Evolutionary conservation across 2,329 filamentous ascomycete genomes (phyloP), one percentile per base, ranked within the genome.

Genomic region (Diaporthe aspalathi): DNA sequence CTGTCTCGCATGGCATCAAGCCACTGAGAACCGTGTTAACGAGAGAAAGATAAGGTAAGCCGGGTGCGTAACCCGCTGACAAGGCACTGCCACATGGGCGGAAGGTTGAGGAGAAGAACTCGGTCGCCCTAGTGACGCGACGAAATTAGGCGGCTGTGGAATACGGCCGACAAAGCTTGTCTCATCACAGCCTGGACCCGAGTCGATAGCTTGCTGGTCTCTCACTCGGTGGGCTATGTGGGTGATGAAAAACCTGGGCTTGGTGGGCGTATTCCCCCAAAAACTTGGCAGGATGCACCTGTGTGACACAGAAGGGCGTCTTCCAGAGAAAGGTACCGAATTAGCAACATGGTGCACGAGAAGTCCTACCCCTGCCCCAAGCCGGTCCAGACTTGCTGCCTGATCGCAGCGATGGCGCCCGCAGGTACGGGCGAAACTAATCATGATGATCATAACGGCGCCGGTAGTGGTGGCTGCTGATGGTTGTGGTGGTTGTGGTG

Each of bases 11-110:
- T 40, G 29, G n/a, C 29, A 20, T 35, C 52, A 70, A 70, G 70
- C 67, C 70, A 50, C 67, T 70, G 29, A 72, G 70, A 63, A 72
- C 70, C 50, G 67, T 70, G 43, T 70, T 35, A 16, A 35, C 29
- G 45, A 50, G 38, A 71, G 9, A 29, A 54, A 45, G 45, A 62
- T 53, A 32, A 68, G 70, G 27, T 68, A 40, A 65, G 66, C 52
- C 20, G 29, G n/a, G 9, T 38, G 66, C 40, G 29, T 47, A 50
- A 38, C 38, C 57, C 40, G 35, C 11, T 49, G 66, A 49, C 52
- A 38, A n/a, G 16, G 29, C 66, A 45, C 67, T 57, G 53, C 53
- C 53, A 47, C 47, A 60, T 29, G 56, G n/a, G 53, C 53, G 43
- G 38, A 45, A 38, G 14, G 14, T 17, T 43, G 56, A 57, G 32